These are phyloP conservation scores for Cladosporium sp. DNA, from an alignment of 2,329 filamentous ascomycete species.

Conservation along the genomic window DNA sequence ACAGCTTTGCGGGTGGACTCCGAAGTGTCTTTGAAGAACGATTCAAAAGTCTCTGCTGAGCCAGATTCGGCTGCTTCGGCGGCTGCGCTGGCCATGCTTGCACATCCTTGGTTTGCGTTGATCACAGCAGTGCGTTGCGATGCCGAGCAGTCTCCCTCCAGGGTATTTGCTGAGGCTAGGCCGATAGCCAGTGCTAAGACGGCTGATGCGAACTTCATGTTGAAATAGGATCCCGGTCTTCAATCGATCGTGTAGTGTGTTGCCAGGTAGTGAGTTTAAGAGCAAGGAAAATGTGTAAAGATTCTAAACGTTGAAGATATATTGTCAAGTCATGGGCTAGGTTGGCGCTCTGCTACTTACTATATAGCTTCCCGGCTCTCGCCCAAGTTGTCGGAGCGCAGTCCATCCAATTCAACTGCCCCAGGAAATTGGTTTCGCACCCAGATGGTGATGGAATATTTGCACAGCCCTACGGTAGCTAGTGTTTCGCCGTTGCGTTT, in stretches of 20 bases:
- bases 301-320: background rate
- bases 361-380: background rate
- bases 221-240: background rate
- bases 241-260: background rate
- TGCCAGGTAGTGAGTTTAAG: background rate
- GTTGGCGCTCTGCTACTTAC: background rate
- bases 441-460: background rate
- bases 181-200: background rate
- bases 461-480: background rate
- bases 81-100: slow-evolving; percentile 53
- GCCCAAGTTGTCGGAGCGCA: background rate
- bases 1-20: slow-evolving; percentile 49
- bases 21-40: slow-evolving; percentile 64
- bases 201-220: background rate
- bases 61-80: slow-evolving; percentile 53
- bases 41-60: slow-evolving; percentile 51
- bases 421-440: background rate
- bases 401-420: background rate
- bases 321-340: background rate
- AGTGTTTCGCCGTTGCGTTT: background rate
- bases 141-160: slow-evolving; percentile 53
- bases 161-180: slow-evolving; percentile 28
- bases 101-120: slow-evolving; percentile 56
- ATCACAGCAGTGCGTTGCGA: slow-evolving; percentile 45
- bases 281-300: background rate